These are phyloP conservation scores for Xylaria hypoxylon DNA, from an alignment of 2,329 filamentous ascomycete genomes.

Conservation along the genomic window DNA sequence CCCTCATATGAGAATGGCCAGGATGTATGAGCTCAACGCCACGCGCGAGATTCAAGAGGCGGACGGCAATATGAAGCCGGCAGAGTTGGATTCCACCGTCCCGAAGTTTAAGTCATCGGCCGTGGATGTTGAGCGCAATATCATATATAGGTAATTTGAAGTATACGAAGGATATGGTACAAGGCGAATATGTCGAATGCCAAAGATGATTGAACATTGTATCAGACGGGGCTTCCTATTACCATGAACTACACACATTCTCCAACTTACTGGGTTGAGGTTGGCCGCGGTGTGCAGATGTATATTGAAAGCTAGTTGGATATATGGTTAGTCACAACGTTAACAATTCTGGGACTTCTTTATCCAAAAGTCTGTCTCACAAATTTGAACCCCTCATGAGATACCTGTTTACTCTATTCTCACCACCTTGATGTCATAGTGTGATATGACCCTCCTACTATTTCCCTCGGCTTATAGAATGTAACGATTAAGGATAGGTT, in stretches of 20 bases:
- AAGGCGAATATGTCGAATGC: background rate
- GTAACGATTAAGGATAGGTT: background rate
- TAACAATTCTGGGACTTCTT: background rate
- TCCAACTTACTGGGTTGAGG: background rate
- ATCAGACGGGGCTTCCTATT: background rate
- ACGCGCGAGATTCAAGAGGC: conserved; percentile 17
- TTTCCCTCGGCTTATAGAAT: background rate
- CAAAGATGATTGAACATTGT: background rate
- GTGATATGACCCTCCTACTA: background rate
- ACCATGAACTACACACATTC: too few relatives aligned
- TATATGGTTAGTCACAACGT: background rate
- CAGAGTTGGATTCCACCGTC: conserved; percentile 10
- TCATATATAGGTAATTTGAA: background rate
- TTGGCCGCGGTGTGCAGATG: background rate
- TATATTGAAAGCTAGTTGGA: background rate
- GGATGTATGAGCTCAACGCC: conserved; percentile 15
- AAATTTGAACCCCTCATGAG: background rate
- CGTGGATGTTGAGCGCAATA: background rate
- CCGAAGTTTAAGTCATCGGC: background rate
- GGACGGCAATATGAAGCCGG: conserved; percentile 15
- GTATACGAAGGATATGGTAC: background rate
- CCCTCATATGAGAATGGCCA: background rate
- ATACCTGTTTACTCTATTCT: background rate
- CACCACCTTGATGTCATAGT: background rate
- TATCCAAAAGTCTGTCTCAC: too few relatives aligned